phyloP scores from a whole-genome alignment of 352 stramenopile species.

The Phytophthora melonis region DNA sequence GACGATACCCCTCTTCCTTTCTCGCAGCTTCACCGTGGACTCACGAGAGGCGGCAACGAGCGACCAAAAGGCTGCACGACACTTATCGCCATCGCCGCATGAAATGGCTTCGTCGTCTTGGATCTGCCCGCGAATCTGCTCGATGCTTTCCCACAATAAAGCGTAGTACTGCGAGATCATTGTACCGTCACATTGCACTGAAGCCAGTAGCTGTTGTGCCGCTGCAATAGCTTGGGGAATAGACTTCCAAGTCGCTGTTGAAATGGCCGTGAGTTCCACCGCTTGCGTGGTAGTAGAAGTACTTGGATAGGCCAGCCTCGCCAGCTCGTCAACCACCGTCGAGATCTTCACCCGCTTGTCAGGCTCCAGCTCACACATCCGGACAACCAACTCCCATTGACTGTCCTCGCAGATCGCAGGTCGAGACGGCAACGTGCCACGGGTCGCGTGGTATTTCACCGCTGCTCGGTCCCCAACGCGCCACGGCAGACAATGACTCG shows the following conservation, averaged over 20 bases:
- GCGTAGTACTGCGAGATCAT: no score
- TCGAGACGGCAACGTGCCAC: background rate
- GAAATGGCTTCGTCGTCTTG: no score
- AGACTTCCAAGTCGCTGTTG: background rate
- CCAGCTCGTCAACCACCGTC: constrained; percentile 2
- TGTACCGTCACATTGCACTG: background rate
- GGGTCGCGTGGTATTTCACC: background rate
- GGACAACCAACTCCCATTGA: background rate
- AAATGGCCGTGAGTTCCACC: background rate
- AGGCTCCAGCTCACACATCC: background rate
- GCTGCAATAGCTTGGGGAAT: background rate
- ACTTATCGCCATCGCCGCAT: background rate
- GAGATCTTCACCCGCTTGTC: background rate
- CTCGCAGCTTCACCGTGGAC: background rate
- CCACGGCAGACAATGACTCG: background rate
- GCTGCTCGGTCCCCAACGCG: background rate
- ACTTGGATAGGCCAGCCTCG: background rate
- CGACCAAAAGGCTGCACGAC: background rate
- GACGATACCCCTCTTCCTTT: background rate
- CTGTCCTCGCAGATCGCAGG: background rate
- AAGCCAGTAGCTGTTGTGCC: background rate
- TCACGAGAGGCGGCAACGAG: background rate
- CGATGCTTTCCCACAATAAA: background rate
- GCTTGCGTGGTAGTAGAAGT: background rate
- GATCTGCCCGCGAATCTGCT: background rate